A percentile compares a stretch with the other conserved stretches of the same genome.
phyloP scores from a whole-genome alignment of 768 basidiomycete species.

The Gautieria morchelliformis region DNA sequence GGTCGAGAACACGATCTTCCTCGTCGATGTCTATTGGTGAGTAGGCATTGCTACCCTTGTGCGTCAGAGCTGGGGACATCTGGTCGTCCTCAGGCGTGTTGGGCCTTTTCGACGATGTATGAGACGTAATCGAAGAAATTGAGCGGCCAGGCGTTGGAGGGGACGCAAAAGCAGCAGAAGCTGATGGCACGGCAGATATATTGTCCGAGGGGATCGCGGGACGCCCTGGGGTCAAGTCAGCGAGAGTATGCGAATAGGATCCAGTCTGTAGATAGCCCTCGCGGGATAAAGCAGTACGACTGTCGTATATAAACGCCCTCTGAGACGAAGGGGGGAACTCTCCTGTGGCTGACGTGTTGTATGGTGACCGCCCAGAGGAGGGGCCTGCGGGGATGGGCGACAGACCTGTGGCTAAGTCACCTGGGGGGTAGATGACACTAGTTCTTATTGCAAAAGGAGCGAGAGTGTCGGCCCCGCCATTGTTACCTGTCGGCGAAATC shows the following conservation, averaged over 20 bases:
- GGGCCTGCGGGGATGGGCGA: not conserved
- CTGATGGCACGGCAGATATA: not conserved
- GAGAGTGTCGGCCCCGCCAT: not conserved
- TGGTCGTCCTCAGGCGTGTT: constrained; percentile 58
- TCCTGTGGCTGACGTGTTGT: not conserved
- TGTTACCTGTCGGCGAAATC: not conserved
- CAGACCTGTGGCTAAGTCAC: not conserved
- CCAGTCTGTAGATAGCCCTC: constrained; percentile 16
- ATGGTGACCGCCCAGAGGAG: not conserved
- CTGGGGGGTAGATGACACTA: not conserved
- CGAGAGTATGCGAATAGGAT: too few species aligned
- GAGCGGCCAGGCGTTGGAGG: constrained; percentile 43
- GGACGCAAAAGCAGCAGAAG: constrained; percentile 26
- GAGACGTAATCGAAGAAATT: constrained; percentile 64
- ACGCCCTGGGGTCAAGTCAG: constrained; percentile 39
- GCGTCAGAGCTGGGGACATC: not conserved
- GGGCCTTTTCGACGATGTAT: constrained; percentile 73
- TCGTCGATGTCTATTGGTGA: not conserved
- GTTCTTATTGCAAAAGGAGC: not conserved
- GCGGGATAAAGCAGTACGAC: not conserved
- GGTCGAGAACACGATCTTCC: not conserved
- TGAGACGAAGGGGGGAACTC: not conserved
- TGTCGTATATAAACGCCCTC: not conserved
- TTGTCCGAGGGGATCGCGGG: constrained; percentile 25
- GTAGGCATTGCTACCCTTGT: not conserved